Evolutionary conservation across 148 eudicot genomes (phyloP), one percentile per base, ranked within the genome.

Genomic region (Dianthus caryophyllus): DNA sequence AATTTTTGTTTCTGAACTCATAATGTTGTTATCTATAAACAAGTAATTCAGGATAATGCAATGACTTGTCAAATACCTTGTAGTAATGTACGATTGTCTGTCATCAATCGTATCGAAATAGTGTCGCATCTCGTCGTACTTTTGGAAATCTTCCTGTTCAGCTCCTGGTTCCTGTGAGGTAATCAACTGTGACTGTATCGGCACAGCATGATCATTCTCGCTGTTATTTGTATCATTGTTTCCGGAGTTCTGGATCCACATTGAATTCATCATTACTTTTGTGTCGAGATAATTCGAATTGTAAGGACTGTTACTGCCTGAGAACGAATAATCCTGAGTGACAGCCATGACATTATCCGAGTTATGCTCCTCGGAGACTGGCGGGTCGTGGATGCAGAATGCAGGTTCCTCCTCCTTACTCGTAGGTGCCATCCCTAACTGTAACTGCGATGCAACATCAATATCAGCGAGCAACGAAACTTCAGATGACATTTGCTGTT

Each of bases 41-140:
- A 33, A 31, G 33, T 31, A 30, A 31, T 33, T 33, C 10, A 22
- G 53, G 56, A 14, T 2, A 22, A 64, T 18, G 25, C 46, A 29
- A 5, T 55, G 53, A 36, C 6, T 5, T 29, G 1, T 30, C 21
- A 2, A 11, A 36, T 81, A 85, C 96, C 92, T 88, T 22, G 96
- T 82, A 58, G 82, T 84, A 47, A 83, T 71, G 58, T 78, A 85
- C 0, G 92, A 88, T 61, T 86, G 85, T 73, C 91, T 83, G 44
- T 89, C 94, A 75, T 87, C 87, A 11, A 89, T 80, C 2, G 78
- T 72, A 71, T 87, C 91, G 52, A 89, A 87, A 66, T 80, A 87
- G 13, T 81, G 79, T 38, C 80, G 81, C 77, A 86, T 81, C 66
- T 88, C 88, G 26, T 81, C 81, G n/a, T 78, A 84, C 53, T 82